Base-by-base conservation (phyloP, 2,329 filamentous ascomycete genomes). In the Pseudomassariella vexata region DNA sequence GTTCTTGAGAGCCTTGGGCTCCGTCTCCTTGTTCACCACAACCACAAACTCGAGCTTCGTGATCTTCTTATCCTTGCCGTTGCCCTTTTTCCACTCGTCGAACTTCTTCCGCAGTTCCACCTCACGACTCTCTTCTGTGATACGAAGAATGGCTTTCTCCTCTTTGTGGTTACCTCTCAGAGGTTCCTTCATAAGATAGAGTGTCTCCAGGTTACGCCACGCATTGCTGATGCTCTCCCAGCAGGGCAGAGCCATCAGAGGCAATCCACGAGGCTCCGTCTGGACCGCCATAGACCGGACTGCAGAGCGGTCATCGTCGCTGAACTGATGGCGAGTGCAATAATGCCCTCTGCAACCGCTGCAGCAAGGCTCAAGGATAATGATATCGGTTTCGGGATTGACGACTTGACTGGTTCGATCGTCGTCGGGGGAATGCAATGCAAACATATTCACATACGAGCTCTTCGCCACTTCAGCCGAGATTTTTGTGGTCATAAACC, bases 331-430 rank as follows among this genome's bases (percentile, higher is more conserved):
- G 17, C 45, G 44, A 10, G 51, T 47, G 26, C 53, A 56, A 36
- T 47, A 45, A 16, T 34, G 44, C 7, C 38, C 46, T 25, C 52
- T 37, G 30, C 53, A 56, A 6, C 45, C 50, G 11, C 35, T 44
- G 15, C 53, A 49, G 21, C 53, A 56, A 11, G 52, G 52, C 30
- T 56, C 53, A 10, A 48, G 46, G 11, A 51, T 28, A 12, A 56
- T 45, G 22, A 55, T 45, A 28, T 56, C 53, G 6, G 34, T 30
- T 2, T 26, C n/a, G 9, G 44, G 32, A 17, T 46, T 46, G n/a
- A 53, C 26, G 21, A 36, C 31, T 24, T 55, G 53, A 5, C 36
- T 27, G 9, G 42, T 35, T 11, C 26, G 7, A 23, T 14, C 8
- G 9, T 34, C 23, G 10, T 4, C 15, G 16, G 31, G 19, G 8